Percentiles rank a stretch among this genome's conserved stretches.
These are phyloP conservation scores for Fusarium sp. DNA, from an alignment of 2,329 filamentous ascomycete genomes.

Conservation along the genomic window DNA sequence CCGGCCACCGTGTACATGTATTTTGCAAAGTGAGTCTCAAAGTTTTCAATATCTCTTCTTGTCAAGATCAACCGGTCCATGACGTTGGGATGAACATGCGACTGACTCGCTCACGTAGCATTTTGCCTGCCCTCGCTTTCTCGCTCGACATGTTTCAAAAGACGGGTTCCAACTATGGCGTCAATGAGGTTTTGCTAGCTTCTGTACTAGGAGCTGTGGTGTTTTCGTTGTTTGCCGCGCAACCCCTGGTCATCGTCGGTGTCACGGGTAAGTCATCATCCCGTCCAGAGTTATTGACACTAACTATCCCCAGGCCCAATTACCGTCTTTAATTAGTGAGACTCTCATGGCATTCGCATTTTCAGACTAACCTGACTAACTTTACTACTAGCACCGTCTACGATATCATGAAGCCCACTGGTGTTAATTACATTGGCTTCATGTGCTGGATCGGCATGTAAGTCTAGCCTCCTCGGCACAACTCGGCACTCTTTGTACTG, in stretches of 20 bases:
- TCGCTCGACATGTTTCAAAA: slow-evolving; percentile 94
- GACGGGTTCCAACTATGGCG: slow-evolving; percentile 85
- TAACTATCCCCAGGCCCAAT: slow-evolving; percentile 72
- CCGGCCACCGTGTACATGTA: slow-evolving; percentile 94
- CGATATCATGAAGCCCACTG: slow-evolving; percentile 83
- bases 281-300: neutral
- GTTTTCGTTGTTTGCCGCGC: slow-evolving; percentile 82
- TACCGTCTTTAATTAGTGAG: slow-evolving; percentile 89
- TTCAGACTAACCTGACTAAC: slow-evolving; percentile 5
- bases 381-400: slow-evolving; percentile 76
- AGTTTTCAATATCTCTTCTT: neutral
- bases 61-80: neutral
- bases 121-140: slow-evolving; percentile 87
- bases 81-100: neutral
- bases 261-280: slow-evolving; percentile 71
- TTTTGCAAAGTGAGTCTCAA: slow-evolving; percentile 80
- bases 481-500: neutral
- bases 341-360: neutral
- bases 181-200: slow-evolving; percentile 90
- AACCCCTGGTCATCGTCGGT: slow-evolving; percentile 90
- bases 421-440: slow-evolving; percentile 86
- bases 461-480: slow-evolving; percentile 44
- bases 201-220: slow-evolving; percentile 87
- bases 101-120: slow-evolving; percentile 62
- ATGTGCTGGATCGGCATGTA: slow-evolving; percentile 92